Percentiles rank a stretch among this genome's conserved stretches.
These are phyloP conservation scores for Backusella sp. DNA, from an alignment of 192 early-diverging fungal genomes.

Conservation along the genomic window DNA sequence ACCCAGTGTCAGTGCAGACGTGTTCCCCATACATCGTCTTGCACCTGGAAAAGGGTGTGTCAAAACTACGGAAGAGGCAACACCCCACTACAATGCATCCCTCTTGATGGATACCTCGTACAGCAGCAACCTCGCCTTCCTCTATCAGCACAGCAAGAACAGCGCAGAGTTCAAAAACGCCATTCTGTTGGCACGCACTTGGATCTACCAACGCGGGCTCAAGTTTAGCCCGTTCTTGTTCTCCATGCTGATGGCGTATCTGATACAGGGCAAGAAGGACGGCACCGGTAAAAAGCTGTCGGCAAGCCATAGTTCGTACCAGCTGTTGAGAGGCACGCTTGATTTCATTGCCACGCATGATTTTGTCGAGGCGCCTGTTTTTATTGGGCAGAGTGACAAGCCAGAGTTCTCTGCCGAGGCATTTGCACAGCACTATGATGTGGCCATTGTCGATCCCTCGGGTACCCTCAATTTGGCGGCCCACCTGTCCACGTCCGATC, in stretches of 20 bases:
- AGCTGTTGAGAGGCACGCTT: constrained; percentile 82
- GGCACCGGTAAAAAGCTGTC: constrained; percentile 63
- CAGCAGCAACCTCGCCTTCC: constrained; percentile 71
- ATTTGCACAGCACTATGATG: constrained; percentile 67
- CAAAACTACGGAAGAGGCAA: constrained; percentile 63
- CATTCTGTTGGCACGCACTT: constrained; percentile 77
- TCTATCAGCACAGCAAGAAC: constrained; percentile 71
- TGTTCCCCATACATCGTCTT: constrained; percentile 70
- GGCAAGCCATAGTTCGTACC: constrained; percentile 76
- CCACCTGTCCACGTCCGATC: constrained; percentile 57
- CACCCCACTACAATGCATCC: constrained; percentile 89
- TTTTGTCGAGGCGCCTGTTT: constrained; percentile 61
- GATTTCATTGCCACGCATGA: constrained; percentile 80
- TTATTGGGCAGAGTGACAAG: constrained; percentile 63
- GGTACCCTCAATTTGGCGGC: constrained; percentile 84
- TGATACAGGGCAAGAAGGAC: constrained; percentile 63
- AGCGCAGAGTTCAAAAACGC: constrained; percentile 82
- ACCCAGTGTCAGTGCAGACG: constrained; percentile 62
- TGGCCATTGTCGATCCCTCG: constrained; percentile 84
- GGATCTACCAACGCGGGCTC: constrained; percentile 78
- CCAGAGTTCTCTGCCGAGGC: constrained; percentile 61
- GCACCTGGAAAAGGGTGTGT: constrained; percentile 83
- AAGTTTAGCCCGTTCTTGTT: constrained; percentile 79
- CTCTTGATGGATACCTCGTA: constrained; percentile 76
- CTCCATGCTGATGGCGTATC: constrained; percentile 84